Evolutionary conservation across 192 early-diverging fungal genomes (phyloP), one percentile per base, ranked within the genome.

Genomic region (Neocallimastix lanati): DNA sequence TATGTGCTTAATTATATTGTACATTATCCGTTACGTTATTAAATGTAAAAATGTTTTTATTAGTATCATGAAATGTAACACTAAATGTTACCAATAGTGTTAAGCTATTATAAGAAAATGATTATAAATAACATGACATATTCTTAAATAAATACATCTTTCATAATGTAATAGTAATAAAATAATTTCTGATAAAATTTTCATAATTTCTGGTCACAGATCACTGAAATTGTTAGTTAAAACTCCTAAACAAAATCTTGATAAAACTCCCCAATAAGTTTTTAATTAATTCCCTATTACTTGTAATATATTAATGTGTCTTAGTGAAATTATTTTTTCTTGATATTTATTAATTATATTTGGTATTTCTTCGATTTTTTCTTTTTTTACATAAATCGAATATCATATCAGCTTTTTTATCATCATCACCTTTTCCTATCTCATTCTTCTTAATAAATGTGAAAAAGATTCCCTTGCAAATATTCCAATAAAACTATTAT

Each of bases 401-500:
- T 21, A 82, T 88, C 14, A 79, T 30, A 80, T 88, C 84, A 6
- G 77, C 82, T 28, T 76, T 77, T 13, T 78, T 82, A 35, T 79
- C 84, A 36, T 78, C 81, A 78, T 35, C 35, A 40, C 38, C 29
- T 58, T 77, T 29, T 27, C 50, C 79, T 2, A 28, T 27, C 28
- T 93, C 89, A 81, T 87, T 83, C 94, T 96, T 29, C 96, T 88
- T 77, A 98, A 84, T 77, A 98, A 87, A 81, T 92, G 96, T n/a
- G 94, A 92, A 88, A 97, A 94, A 0, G 96, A 88, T 84, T 98
- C 95, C 76, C 95, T 94, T 2, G 94, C 89, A 83, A 99, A 99
- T 67, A 90, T 88, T 58, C 95, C 91, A 29, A 96, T 90, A 85
- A 92, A 93, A 37, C 87, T 84, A 76, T 92, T 92, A 82, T 90